Percentiles rank a stretch among this genome's conserved stretches.
Evolutionary conservation across 306 rosid genomes (phyloP).

Genomic region (Quercus bicolor): DNA sequence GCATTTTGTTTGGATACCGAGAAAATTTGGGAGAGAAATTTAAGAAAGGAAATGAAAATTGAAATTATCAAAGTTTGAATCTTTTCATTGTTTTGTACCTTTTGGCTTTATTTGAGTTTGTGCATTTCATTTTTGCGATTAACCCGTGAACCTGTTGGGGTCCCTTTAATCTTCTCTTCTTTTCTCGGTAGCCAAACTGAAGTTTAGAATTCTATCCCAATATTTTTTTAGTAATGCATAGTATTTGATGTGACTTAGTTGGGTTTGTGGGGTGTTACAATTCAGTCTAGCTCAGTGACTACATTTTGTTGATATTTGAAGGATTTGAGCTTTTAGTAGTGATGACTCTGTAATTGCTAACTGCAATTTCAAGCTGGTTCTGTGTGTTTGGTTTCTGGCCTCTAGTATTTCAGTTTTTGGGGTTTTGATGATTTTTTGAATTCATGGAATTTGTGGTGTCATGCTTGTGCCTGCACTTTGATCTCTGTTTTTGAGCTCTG

Average conservation of each 20-base stretch:
- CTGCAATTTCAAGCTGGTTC: neutral
- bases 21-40: too few species aligned
- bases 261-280: too few species aligned
- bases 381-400: neutral
- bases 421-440: neutral
- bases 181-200: neutral
- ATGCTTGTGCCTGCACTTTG: neutral
- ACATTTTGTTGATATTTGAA: too few species aligned
- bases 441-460: neutral
- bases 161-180: neutral
- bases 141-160: neutral
- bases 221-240: too few species aligned
- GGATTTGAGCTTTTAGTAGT: too few species aligned
- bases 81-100: too few species aligned
- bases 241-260: too few species aligned
- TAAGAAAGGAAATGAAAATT: too few species aligned
- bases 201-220: neutral
- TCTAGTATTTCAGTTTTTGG: neutral
- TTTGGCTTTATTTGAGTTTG: too few species aligned
- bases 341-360: neutral
- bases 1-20: too few species aligned
- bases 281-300: too few species aligned
- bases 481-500: neutral
- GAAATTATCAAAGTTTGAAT: too few species aligned
- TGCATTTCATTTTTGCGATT: neutral